Evolutionary conservation across 2,329 filamentous ascomycete species (phyloP).

Genomic region (Neofusicoccum laricinum): DNA sequence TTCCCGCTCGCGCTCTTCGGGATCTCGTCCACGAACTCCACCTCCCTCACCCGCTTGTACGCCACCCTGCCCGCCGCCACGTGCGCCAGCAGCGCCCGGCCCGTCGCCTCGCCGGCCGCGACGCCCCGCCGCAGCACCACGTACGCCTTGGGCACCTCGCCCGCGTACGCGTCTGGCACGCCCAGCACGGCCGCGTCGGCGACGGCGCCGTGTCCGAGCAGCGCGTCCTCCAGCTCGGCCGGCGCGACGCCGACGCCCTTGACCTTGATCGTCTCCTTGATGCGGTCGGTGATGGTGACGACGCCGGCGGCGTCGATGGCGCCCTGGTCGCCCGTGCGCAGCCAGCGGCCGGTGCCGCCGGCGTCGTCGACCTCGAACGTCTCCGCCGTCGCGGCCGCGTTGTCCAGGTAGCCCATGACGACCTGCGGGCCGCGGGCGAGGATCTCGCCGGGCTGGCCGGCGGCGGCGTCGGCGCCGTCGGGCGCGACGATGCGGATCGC

Average conservation of each 20-base stretch:
- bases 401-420: conserved; percentile 50
- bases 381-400: conserved; percentile 41
- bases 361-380: too few relatives aligned
- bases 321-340: conserved; percentile 60
- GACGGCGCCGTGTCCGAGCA: conserved; percentile 57
- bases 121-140: conserved; percentile 39
- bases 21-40: conserved; percentile 46
- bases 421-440: conserved; percentile 48
- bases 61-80: conserved; percentile 44
- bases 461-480: conserved; percentile 52
- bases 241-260: conserved; percentile 63
- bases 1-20: conserved; percentile 49
- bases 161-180: conserved; percentile 52
- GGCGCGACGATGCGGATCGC: conserved; percentile 59
- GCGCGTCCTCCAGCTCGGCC: conserved; percentile 60
- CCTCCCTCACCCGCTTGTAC: conserved; percentile 47
- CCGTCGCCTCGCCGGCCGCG: conserved; percentile 29
- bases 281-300: conserved; percentile 58
- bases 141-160: conserved; percentile 46
- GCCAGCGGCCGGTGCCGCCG: conserved; percentile 48
- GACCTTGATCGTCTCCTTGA: conserved; percentile 69
- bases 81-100: conserved; percentile 42
- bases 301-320: conserved; percentile 55
- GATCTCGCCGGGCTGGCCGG: conserved; percentile 54
- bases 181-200: conserved; percentile 58